Evolutionary conservation across 208 protist species (phyloP), one percentile per base, ranked within the genome.

Genomic region (Trypanosoma congolense): DNA sequence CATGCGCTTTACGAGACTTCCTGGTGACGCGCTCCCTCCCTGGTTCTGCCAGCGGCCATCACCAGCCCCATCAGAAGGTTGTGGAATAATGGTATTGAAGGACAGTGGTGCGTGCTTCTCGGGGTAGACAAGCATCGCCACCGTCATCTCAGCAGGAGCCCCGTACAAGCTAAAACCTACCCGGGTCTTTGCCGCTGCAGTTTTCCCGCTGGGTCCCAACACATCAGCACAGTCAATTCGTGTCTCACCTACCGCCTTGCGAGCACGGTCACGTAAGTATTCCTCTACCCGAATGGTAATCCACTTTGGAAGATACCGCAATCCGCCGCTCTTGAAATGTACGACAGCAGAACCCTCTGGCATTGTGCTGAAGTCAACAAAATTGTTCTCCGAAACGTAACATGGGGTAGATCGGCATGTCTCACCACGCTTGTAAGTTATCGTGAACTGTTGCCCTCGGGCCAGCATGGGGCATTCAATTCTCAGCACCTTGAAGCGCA

Each of bases 281-380:
- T 93, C 82, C 59, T 93, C 87, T 3, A 93, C 53, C 46, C 83
- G 80, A 31, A 93, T 81, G 43, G 70, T 75, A 31, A 93, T 81
- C 64, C 78, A 85, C 67, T 93, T 94, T 2, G 83, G 71, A 1
- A 75, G 80, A 43, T 79, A 91, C 25, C 82, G 75, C 40, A 41
- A 14, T 6, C 65, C 69, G 53, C 80, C 76, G 12, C 30, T 64
- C 51, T 91, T 91, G 60, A 94, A 91, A 67, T 91, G 83, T 35
- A 91, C 56, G 18, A 91, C 59, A 1, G 87, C 80, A 9, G 80
- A 68, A 2, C 83, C 83, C 49, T 91, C 80, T n/a, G 83, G 87
- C 83, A 94, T 91, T 8, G 63, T 29, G 24, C 73, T 73, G 72
- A 94, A 90, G 65, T 89, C 77, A 26, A 87, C 77, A 21, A 70